Percentiles rank a stretch among this genome's conserved stretches.
Evolutionary conservation across 345 rosid genomes (phyloP).

Genomic region (Citrus hindsii): DNA sequence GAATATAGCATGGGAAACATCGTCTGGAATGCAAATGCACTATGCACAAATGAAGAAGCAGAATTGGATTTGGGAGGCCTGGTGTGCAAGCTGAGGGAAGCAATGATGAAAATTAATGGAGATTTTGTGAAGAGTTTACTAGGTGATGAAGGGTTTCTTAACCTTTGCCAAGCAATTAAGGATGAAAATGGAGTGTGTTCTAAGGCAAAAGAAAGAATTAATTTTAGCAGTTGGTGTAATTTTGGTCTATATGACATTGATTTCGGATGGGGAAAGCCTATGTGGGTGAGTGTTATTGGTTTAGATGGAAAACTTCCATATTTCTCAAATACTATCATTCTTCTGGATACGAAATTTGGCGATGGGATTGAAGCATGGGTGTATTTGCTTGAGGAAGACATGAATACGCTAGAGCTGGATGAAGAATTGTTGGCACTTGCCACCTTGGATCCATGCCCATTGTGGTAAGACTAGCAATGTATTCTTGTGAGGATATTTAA

Average conservation of each 20-base stretch:
- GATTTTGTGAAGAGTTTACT: slow-evolving; percentile 17
- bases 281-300: slow-evolving; percentile 17
- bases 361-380: slow-evolving; percentile 28
- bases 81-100: slow-evolving; percentile 6
- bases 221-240: slow-evolving; percentile 1
- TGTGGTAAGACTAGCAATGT: neutral
- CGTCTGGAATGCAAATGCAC: slow-evolving; percentile 22
- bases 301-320: neutral
- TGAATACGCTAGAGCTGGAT: slow-evolving; percentile 7
- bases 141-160: slow-evolving; percentile 11
- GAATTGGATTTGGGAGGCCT: neutral
- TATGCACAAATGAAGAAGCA: slow-evolving; percentile 1
- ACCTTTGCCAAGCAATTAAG: neutral
- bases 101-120: slow-evolving; percentile 4
- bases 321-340: neutral
- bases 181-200: neutral
- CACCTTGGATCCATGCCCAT: slow-evolving; percentile 17
- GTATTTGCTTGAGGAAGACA: slow-evolving; percentile 21
- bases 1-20: slow-evolving; percentile 45
- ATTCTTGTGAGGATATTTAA: neutral
- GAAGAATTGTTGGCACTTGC: slow-evolving; percentile 15
- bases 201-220: slow-evolving; percentile 12
- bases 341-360: neutral
- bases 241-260: slow-evolving; percentile 7
- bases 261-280: slow-evolving; percentile 39